Percentiles rank a stretch among this genome's conserved stretches.
Evolutionary conservation across 202 grass and related monocot genomes (phyloP).

Genomic region (Setaria viridis): DNA sequence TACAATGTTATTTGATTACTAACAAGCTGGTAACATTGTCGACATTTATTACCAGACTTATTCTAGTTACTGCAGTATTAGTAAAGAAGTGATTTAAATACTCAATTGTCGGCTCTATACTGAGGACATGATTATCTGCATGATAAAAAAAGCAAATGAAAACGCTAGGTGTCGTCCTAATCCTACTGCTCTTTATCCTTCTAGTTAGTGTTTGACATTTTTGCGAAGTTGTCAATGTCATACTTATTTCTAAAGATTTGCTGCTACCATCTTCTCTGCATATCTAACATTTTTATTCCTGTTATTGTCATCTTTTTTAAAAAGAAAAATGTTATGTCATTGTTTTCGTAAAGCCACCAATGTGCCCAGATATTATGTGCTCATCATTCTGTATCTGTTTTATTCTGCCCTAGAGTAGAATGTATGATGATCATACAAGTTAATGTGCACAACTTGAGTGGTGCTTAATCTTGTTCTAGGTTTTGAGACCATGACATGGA

Average conservation of each 20-base stretch:
- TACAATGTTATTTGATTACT: neutral
- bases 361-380: neutral
- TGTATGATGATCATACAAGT: neutral
- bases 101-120: neutral
- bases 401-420: neutral
- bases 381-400: neutral
- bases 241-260: slow-evolving; percentile 19
- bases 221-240: slow-evolving; percentile 7
- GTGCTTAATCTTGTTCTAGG: slow-evolving; percentile 22
- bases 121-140: neutral
- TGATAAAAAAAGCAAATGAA: neutral
- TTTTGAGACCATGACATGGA: slow-evolving; percentile 35
- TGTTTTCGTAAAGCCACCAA: slow-evolving; percentile 10
- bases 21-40: neutral
- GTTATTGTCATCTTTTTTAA: neutral
- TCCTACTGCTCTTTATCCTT: neutral
- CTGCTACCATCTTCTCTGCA: neutral
- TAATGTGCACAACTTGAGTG: neutral
- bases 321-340: neutral
- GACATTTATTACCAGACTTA: neutral
- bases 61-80: neutral
- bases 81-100: neutral
- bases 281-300: neutral
- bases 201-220: slow-evolving; percentile 3
- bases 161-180: neutral